Evolutionary conservation across 2,329 filamentous ascomycete genomes (phyloP).

Genomic region (Esteya vermicola): DNA sequence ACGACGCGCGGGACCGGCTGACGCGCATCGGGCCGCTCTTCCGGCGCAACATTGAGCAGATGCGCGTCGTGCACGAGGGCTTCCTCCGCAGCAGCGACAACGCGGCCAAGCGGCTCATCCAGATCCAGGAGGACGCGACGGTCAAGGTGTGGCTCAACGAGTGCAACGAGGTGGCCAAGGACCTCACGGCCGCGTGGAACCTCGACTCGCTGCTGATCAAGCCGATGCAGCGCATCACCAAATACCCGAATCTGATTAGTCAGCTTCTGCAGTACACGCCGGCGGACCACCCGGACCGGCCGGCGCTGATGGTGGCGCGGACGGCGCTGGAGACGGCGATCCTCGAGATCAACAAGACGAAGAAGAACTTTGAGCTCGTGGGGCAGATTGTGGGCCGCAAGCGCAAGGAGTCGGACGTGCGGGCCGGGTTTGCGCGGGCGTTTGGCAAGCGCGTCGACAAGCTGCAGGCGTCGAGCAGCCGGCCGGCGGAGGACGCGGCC

Average conservation of each 20-base stretch:
- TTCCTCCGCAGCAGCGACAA: constrained; percentile 50
- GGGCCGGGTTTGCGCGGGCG: constrained; percentile 71
- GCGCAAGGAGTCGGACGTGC: constrained; percentile 77
- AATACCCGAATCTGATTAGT: constrained; percentile 78
- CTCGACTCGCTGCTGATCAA: constrained; percentile 94
- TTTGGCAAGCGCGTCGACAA: constrained; percentile 85
- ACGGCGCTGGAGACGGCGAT: constrained; percentile 49
- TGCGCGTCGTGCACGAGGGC: constrained; percentile 46
- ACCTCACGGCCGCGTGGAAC: constrained; percentile 89
- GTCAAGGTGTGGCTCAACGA: constrained; percentile 80
- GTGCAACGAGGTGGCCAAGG: constrained; percentile 82
- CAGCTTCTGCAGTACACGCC: constrained; percentile 70
- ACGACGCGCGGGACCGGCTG: constrained; percentile 36
- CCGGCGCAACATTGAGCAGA: constrained; percentile 40
- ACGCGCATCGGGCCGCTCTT: constrained; percentile 40
- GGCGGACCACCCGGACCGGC: constrained; percentile 68
- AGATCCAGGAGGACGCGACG: constrained; percentile 48
- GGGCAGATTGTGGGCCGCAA: constrained; percentile 77
- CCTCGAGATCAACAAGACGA: constrained; percentile 84
- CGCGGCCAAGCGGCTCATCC: constrained; percentile 45
- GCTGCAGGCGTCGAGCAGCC: constrained; percentile 48
- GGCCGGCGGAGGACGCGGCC: constrained; percentile 60
- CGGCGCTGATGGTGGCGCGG: constrained; percentile 41
- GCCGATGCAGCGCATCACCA: constrained; percentile 85
- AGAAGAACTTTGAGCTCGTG: constrained; percentile 86